Evolutionary conservation across 805 yeast species (phyloP).

Genomic region (Kazachstania martiniae): DNA sequence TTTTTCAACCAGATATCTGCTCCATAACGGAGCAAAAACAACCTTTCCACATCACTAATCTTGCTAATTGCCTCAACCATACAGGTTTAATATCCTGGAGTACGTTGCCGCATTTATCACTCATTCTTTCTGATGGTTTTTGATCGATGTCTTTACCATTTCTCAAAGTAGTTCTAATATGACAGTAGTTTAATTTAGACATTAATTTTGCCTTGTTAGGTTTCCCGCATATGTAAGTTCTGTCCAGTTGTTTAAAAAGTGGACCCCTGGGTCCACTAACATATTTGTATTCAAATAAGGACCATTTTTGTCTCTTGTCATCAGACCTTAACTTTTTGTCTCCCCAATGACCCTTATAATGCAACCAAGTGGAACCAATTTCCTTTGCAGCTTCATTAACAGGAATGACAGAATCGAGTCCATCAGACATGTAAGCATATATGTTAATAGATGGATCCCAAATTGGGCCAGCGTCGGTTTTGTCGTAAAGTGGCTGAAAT

Average conservation of each 20-base stretch:
- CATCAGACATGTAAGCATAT: slow-evolving; percentile 71
- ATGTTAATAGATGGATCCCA: slow-evolving; percentile 86
- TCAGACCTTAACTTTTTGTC: slow-evolving; percentile 49
- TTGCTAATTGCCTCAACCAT: not conserved
- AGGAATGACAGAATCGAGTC: slow-evolving; percentile 32
- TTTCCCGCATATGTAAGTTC: slow-evolving; percentile 66
- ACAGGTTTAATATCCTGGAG: not conserved
- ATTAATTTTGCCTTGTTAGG: too few species aligned
- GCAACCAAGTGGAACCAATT: slow-evolving; percentile 58
- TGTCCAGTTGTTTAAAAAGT: slow-evolving; percentile 54
- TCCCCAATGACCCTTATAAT: slow-evolving; percentile 81
- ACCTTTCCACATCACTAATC: not conserved
- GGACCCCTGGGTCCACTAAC: slow-evolving; percentile 94
- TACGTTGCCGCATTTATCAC: not conserved
- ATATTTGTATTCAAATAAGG: slow-evolving; percentile 77
- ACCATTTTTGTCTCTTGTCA: slow-evolving; percentile 74
- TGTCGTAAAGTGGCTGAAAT: slow-evolving; percentile 75
- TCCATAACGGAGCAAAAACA: not conserved
- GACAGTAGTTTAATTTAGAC: too few species aligned
- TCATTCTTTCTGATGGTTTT: too few species aligned
- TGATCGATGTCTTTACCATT: too few species aligned
- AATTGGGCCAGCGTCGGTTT: slow-evolving; percentile 83
- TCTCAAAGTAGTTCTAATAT: too few species aligned
- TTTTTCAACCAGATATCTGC: not conserved
- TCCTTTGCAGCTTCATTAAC: slow-evolving; percentile 16